Conservation (phyloP, 345 rosid genomes). For the Eucalyptus curtisii region DNA sequence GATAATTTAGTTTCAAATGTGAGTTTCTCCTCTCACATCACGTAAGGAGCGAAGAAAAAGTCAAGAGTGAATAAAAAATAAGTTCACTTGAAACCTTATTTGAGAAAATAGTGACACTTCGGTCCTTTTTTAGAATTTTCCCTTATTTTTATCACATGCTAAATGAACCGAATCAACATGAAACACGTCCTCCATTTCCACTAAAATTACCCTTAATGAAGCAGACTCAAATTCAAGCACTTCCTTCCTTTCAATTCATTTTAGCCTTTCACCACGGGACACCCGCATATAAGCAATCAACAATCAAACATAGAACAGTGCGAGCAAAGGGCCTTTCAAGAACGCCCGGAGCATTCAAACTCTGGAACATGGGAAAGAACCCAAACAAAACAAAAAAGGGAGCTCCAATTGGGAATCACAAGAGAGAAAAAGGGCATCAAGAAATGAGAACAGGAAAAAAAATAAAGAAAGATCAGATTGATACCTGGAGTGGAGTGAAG, state of each 20-base stretch:
- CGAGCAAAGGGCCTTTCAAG: neutral
- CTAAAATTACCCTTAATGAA: neutral
- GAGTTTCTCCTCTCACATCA: too few relatives aligned
- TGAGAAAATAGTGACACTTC: rapidly evolving
- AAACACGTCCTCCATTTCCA: rapidly evolving
- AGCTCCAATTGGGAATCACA: neutral
- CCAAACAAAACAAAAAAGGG: neutral
- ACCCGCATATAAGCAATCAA: neutral
- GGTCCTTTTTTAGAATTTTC: rapidly evolving
- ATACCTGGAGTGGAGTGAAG: neutral
- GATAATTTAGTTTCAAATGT: too few relatives aligned
- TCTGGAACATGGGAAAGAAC: neutral
- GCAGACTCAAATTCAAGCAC: neutral
- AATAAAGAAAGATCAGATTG: neutral
- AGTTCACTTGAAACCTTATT: rapidly evolving
- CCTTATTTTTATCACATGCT: neutral
- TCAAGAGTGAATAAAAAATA: too few relatives aligned
- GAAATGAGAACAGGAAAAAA: neutral
- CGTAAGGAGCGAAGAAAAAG: too few relatives aligned
- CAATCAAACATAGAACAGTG: neutral
- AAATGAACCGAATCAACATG: neutral
- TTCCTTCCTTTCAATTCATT: neutral
- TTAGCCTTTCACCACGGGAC: neutral
- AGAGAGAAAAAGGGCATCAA: neutral
- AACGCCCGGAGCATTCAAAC: neutral